Conservation (phyloP, 179 eudicot species). For the Patellifolia procumbens region DNA sequence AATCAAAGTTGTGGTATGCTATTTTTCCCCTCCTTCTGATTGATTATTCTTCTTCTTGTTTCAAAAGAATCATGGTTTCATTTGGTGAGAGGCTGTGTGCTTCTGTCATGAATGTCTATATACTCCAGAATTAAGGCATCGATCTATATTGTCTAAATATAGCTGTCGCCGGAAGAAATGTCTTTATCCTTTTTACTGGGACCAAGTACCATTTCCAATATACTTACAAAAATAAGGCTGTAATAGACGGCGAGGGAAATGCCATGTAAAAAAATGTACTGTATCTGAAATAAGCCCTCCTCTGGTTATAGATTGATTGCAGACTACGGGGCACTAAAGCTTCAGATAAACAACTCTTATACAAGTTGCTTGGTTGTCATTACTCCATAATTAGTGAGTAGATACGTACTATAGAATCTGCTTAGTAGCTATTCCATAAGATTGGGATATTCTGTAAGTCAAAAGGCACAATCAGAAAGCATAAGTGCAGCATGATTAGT, state of each 20-base stretch:
- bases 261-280: not conserved
- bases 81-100: not conserved
- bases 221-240: not conserved
- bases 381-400: too few species aligned
- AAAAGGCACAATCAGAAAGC: not conserved
- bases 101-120: not conserved
- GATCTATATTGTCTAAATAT: not conserved
- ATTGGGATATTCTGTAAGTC: not conserved
- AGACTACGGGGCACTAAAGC: not conserved
- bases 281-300: not conserved
- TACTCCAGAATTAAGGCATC: not conserved
- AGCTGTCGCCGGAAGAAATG: not conserved
- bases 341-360: not conserved
- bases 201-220: not conserved
- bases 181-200: not conserved
- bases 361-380: too few species aligned
- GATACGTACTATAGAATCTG: not conserved
- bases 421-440: not conserved
- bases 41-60: not conserved
- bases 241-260: not conserved
- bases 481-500: not conserved
- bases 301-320: not conserved
- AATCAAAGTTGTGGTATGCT: slow-evolving; percentile 98
- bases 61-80: not conserved
- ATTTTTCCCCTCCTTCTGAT: slow-evolving; percentile 2